These are phyloP conservation scores for Microbotryum intermedium DNA, from an alignment of 1,284 basidiomycete genomes.

Conservation along the genomic window DNA sequence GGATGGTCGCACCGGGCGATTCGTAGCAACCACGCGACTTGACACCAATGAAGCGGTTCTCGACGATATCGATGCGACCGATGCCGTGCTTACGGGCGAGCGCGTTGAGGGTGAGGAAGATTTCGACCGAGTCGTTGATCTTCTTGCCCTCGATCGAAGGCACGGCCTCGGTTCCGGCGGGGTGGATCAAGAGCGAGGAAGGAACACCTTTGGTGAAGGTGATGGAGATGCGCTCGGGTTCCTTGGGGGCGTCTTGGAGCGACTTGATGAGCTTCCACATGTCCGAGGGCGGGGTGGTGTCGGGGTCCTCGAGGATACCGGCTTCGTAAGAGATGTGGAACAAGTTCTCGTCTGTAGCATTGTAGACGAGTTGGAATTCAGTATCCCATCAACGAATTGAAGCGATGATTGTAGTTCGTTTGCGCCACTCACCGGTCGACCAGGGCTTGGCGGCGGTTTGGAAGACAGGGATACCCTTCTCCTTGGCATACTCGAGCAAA, in stretches of 20 bases:
- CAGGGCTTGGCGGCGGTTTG: conserved; percentile 97
- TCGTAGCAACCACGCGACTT: conserved; percentile 99
- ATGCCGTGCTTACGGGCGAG: conserved; percentile 91
- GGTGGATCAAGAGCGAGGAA: conserved; percentile 58
- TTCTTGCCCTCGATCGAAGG: conserved; percentile 35
- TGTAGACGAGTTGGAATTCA: background rate
- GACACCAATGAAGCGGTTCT: conserved; percentile 98
- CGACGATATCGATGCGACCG: conserved; percentile 95
- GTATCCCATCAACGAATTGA: background rate
- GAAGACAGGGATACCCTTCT: conserved; percentile 84
- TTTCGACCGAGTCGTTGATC: conserved; percentile 84
- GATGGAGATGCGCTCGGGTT: conserved; percentile 71
- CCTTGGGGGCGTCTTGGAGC: conserved; percentile 70
- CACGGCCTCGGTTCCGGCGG: conserved; percentile 31
- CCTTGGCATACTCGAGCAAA: conserved; percentile 78
- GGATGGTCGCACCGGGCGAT: conserved; percentile 88
- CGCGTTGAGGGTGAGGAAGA: conserved; percentile 86
- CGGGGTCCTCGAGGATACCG: conserved; percentile 94
- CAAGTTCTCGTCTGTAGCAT: conserved; percentile 72
- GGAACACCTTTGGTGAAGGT: conserved; percentile 83
- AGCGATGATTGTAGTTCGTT: too few species aligned
- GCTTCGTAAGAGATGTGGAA: conserved; percentile 99
- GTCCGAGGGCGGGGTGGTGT: conserved; percentile 88
- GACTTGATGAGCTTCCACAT: conserved; percentile 98
- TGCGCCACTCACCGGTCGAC: conserved; percentile 71